These are phyloP conservation scores for Coleophoma eucalyptorum DNA, from an alignment of 2,329 filamentous ascomycete species.

Conservation along the genomic window DNA sequence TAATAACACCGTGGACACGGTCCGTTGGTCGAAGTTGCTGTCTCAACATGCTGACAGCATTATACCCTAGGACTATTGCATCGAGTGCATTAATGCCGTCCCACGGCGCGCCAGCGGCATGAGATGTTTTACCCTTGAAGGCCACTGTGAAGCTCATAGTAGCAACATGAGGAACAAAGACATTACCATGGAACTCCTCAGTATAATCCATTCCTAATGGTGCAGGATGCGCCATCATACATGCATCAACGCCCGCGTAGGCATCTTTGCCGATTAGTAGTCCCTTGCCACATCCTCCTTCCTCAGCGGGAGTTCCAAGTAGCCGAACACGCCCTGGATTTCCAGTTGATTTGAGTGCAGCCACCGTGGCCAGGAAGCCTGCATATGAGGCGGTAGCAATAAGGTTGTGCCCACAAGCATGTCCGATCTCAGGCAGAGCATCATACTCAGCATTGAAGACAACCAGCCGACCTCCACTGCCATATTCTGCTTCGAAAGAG, in stretches of 20 bases:
- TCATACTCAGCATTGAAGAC: constrained; percentile 41
- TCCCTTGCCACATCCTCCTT: constrained; percentile 32
- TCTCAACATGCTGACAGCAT: constrained; percentile 25
- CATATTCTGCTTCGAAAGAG: constrained; percentile 42
- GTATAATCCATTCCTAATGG: not conserved
- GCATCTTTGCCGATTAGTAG: constrained; percentile 38
- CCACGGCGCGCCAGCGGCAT: constrained; percentile 29
- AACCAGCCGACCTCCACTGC: constrained; percentile 35
- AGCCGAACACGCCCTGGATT: constrained; percentile 23
- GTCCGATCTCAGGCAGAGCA: constrained; percentile 38
- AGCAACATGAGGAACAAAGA: not conserved
- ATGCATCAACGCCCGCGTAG: constrained; percentile 32
- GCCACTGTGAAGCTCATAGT: not conserved
- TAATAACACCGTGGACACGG: constrained; percentile 27
- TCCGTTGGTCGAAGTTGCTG: constrained; percentile 23
- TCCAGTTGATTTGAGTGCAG: constrained; percentile 14
- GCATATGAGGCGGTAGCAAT: constrained; percentile 34
- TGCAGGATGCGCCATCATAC: constrained; percentile 34
- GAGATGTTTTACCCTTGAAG: constrained; percentile 21
- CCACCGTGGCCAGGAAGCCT: constrained; percentile 30
- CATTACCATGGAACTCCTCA: not conserved
- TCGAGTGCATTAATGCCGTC: constrained; percentile 36
- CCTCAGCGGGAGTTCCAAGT: constrained; percentile 26
- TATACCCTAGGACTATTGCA: constrained; percentile 31
- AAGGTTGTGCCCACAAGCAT: constrained; percentile 39